Percentiles rank a stretch among this genome's conserved stretches.
phyloP scores from a whole-genome alignment of 352 stramenopile species.

The Globisporangium nunn region DNA sequence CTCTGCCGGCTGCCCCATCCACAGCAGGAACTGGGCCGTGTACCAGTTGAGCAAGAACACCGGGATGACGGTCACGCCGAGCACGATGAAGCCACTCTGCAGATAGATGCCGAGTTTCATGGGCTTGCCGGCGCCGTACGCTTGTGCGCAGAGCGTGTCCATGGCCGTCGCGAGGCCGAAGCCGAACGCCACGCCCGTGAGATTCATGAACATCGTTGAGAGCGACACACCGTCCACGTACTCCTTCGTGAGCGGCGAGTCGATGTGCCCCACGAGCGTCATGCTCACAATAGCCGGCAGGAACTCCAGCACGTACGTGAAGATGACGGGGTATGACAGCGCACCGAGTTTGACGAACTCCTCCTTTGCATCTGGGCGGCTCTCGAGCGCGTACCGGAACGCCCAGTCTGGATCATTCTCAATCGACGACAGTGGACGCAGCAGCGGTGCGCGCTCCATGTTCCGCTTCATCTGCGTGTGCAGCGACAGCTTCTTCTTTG shows the following conservation, averaged over 20 bases:
- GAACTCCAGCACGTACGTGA: conserved; percentile 73
- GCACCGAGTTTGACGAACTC: conserved; percentile 32
- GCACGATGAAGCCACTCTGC: conserved; percentile 67
- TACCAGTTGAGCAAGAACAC: conserved; percentile 76
- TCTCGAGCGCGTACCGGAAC: conserved; percentile 10
- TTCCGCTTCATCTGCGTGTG: conserved; percentile 16
- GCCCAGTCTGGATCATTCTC: conserved; percentile 26
- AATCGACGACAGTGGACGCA: conserved; percentile 20
- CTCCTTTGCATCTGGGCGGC: conserved; percentile 15
- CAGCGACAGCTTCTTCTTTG: conserved; percentile 8
- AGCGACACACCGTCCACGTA: conserved; percentile 66
- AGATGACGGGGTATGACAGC: conserved; percentile 55
- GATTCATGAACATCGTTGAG: conserved; percentile 75
- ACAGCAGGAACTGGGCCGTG: conserved; percentile 47
- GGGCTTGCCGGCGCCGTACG: conserved; percentile 62
- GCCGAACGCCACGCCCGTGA: conserved; percentile 68
- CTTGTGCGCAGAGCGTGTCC: conserved; percentile 85
- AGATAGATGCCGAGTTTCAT: conserved; percentile 82
- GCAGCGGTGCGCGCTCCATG: conserved; percentile 31
- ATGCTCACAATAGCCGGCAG: conserved; percentile 59
- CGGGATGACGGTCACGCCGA: conserved; percentile 43
- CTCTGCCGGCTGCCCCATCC: conserved; percentile 51
- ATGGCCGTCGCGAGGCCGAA: conserved; percentile 81
- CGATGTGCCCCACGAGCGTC: conserved; percentile 59
- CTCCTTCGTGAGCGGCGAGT: conserved; percentile 60